Conservation (phyloP, 73 alveolate species). For the Symbiodinium pilosum region DNA sequence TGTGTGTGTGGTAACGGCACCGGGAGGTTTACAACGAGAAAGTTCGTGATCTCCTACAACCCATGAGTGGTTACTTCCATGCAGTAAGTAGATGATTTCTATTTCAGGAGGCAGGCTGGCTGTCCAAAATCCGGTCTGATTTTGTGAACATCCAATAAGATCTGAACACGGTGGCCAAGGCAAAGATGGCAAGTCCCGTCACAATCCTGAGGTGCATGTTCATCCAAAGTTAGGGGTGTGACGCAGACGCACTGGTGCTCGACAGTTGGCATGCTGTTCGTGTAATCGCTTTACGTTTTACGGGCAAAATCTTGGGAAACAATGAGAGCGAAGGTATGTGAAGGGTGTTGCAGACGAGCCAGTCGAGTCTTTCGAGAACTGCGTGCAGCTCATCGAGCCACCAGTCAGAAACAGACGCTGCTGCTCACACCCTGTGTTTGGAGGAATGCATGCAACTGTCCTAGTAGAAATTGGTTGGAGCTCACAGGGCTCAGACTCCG, state of each 20-base stretch:
- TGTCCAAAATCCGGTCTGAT: too few species aligned
- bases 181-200: constrained; percentile 72
- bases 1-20: not conserved
- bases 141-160: too few species aligned
- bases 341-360: constrained; percentile 91
- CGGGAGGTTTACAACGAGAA: constrained; percentile 81
- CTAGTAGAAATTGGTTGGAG: too few species aligned
- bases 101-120: too few species aligned
- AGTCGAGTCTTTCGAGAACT: constrained; percentile 76
- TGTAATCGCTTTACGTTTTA: too few species aligned
- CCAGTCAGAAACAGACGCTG: not conserved
- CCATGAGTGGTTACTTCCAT: constrained; percentile 54
- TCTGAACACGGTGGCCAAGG: too few species aligned
- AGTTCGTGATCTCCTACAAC: constrained; percentile 89
- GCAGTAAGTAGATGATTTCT: too few species aligned
- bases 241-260: not conserved
- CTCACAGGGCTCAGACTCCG: too few species aligned
- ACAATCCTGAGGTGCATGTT: constrained; percentile 65
- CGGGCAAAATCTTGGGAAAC: not conserved
- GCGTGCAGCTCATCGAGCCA: constrained; percentile 76
- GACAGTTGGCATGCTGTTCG: too few species aligned
- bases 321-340: constrained; percentile 44
- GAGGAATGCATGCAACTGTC: too few species aligned
- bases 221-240: constrained; percentile 80
- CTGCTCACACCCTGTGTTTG: not conserved